A percentile compares a stretch with the other conserved stretches of the same genome.
These are phyloP conservation scores for Leishmania braziliensis DNA, from an alignment of 208 protist species.

Conservation along the genomic window DNA sequence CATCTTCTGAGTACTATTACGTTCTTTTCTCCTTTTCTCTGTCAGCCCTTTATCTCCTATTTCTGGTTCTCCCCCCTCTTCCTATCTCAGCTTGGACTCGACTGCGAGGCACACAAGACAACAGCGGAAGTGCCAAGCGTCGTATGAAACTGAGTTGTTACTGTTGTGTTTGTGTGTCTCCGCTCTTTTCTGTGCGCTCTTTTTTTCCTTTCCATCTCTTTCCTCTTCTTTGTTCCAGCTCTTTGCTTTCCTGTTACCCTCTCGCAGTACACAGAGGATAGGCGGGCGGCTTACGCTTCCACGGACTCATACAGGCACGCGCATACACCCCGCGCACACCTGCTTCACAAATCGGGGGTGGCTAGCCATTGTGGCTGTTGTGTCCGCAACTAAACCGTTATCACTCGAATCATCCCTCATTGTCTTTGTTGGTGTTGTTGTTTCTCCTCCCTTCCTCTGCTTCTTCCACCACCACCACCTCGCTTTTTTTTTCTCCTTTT, in stretches of 20 bases:
- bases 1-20: neutral
- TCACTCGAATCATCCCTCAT: neutral
- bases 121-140: neutral
- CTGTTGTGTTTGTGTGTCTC: neutral
- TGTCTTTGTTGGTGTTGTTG: neutral
- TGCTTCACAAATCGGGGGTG: neutral
- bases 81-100: neutral
- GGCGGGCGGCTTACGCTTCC: neutral
- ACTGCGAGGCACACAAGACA: neutral
- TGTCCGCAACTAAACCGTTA: neutral
- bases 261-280: neutral
- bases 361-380: neutral
- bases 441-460: neutral
- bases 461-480: constrained; percentile 2
- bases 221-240: constrained; percentile 15
- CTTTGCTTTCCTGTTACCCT: neutral
- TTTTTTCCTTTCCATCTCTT: neutral
- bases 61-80: neutral
- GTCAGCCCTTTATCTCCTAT: neutral
- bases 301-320: neutral
- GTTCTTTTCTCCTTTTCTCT: neutral
- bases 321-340: neutral
- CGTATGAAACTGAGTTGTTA: neutral
- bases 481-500: constrained; percentile 9
- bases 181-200: neutral